Evolutionary conservation across 78 protist species (phyloP).

Genomic region (Pelomyxa schiedti): DNA sequence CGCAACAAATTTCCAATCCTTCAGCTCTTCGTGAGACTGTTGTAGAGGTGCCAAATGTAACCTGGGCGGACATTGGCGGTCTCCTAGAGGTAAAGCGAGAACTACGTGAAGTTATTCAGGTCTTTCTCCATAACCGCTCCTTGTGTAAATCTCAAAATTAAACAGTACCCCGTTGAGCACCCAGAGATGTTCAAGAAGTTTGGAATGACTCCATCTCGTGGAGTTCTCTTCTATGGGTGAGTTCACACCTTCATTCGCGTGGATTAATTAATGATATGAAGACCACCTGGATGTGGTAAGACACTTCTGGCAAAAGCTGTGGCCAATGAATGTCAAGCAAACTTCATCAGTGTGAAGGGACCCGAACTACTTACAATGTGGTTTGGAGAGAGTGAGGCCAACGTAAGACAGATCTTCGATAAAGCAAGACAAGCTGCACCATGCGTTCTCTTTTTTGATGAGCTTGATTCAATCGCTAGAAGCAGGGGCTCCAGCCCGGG

Average conservation of each 20-base stretch:
- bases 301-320: constrained; percentile 99
- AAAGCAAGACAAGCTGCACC: constrained; percentile 99
- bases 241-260: no score
- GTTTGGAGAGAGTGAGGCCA: constrained; percentile 99
- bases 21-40: constrained; percentile 97
- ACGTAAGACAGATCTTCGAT: constrained; percentile 99
- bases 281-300: constrained; percentile 99
- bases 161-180: constrained; percentile 99
- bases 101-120: constrained; percentile 61
- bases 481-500: constrained; percentile 92
- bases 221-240: constrained; percentile 99
- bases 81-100: constrained; percentile 89
- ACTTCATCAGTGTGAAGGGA: constrained; percentile 99
- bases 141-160: constrained; percentile 80
- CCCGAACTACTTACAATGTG: constrained; percentile 96
- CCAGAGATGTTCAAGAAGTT: constrained; percentile 98
- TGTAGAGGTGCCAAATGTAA: constrained; percentile 97
- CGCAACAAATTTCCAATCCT: constrained; percentile 91
- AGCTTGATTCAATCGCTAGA: constrained; percentile 97
- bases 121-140: constrained; percentile 28
- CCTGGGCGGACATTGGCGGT: constrained; percentile 99
- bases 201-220: constrained; percentile 97
- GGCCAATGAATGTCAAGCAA: constrained; percentile 99
- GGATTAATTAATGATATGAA: no score
- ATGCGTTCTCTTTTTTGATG: constrained; percentile 99